phyloP scores from a whole-genome alignment of 2,329 filamentous ascomycete genomes.

The Xylaria hypoxylon region DNA sequence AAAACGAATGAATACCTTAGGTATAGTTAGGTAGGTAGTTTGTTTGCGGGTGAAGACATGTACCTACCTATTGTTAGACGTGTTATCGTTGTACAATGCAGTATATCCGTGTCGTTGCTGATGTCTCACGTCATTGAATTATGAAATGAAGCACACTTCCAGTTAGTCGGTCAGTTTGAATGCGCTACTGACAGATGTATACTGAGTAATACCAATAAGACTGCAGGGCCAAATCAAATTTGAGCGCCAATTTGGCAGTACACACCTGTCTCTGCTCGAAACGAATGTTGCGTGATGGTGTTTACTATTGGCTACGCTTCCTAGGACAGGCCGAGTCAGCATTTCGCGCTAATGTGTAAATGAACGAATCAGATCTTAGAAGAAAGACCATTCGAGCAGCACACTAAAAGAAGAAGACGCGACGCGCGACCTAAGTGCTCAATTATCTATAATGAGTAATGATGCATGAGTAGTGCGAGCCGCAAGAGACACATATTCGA shows the following conservation, averaged over 20 bases:
- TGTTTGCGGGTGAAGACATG: no score
- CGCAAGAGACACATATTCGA: not conserved
- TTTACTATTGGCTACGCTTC: constrained; percentile 20
- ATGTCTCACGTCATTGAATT: constrained; percentile 6
- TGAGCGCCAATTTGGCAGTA: not conserved
- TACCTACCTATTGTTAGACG: not conserved
- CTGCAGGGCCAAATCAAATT: not conserved
- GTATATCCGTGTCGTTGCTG: not conserved
- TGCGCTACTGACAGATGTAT: no score
- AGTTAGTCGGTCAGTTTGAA: no score
- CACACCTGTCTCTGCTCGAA: constrained; percentile 23
- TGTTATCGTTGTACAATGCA: not conserved
- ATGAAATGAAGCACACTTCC: not conserved
- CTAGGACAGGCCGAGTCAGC: constrained; percentile 25
- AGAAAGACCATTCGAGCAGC: constrained; percentile 14
- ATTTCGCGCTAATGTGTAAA: constrained; percentile 16
- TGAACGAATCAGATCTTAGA: constrained; percentile 28
- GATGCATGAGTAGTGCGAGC: not conserved
- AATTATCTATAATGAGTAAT: not conserved
- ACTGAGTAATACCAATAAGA: no score
- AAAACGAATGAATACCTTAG: not conserved
- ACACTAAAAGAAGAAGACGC: constrained; percentile 28
- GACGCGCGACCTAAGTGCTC: constrained; percentile 36
- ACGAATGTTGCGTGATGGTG: constrained; percentile 17
- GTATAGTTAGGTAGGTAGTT: no score